Percentiles rank a stretch among this genome's conserved stretches.
phyloP scores from a whole-genome alignment of 2,329 filamentous ascomycete species.

The Colletotrichum destructivum region DNA sequence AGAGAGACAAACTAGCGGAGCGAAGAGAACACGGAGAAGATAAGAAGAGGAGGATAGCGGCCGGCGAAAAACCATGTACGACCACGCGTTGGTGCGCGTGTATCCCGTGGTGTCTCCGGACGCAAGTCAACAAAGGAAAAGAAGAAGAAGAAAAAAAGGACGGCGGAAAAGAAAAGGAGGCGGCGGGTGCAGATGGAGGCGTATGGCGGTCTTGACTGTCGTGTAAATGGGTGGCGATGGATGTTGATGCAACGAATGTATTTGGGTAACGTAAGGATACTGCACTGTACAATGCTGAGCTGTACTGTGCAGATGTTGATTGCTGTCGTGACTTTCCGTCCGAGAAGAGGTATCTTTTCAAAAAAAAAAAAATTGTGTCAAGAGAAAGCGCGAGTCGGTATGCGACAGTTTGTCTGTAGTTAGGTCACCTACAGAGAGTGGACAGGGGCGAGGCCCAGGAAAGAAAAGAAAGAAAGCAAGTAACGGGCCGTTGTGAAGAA shows the following conservation, averaged over 20 bases:
- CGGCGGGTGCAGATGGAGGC: neutral
- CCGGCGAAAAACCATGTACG: neutral
- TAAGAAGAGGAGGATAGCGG: neutral
- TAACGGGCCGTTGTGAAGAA: too few species aligned
- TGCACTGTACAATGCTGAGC: too few species aligned
- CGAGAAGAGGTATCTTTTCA: too few species aligned
- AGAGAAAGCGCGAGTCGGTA: too few species aligned
- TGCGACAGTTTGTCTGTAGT: too few species aligned
- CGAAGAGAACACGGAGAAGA: neutral
- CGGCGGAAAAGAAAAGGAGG: neutral
- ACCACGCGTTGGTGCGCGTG: neutral
- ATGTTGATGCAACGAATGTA: too few species aligned
- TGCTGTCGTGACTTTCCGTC: too few species aligned
- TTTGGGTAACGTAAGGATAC: too few species aligned
- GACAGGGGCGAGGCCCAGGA: too few species aligned
- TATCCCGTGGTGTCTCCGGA: neutral
- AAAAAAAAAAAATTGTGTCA: too few species aligned
- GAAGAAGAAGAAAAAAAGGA: neutral
- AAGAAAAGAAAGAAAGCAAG: neutral
- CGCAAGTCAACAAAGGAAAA: slow-evolving; percentile 30
- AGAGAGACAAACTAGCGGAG: neutral
- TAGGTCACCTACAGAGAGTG: too few species aligned
- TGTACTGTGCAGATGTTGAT: too few species aligned
- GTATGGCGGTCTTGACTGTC: neutral
- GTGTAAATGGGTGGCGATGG: neutral